Percentiles rank a stretch among this genome's conserved stretches.
These are phyloP conservation scores for Aspergillus carbonarius DNA, from an alignment of 2,329 filamentous ascomycete genomes.

Conservation along the genomic window DNA sequence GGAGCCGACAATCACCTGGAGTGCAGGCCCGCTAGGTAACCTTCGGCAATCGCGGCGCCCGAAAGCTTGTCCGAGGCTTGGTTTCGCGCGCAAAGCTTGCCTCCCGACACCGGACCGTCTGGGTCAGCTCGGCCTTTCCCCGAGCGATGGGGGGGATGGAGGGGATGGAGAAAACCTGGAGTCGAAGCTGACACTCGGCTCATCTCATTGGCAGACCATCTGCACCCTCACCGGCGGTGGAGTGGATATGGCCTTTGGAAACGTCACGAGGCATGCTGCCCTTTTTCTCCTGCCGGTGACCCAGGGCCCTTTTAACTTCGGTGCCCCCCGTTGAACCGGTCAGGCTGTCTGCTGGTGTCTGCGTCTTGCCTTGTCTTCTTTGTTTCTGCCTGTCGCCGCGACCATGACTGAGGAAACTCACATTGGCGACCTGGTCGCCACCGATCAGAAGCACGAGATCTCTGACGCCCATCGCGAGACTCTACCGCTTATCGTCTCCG, in stretches of 20 bases:
- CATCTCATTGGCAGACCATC: background rate
- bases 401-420: background rate
- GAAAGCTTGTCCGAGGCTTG: slow-evolving; percentile 10
- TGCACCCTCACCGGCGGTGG: background rate
- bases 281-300: background rate
- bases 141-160: background rate
- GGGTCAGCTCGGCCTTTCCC: background rate
- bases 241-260: background rate
- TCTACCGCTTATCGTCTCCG: slow-evolving; percentile 18
- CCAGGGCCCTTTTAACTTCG: background rate
- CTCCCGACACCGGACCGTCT: background rate
- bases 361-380: background rate
- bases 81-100: background rate
- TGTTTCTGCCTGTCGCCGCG: background rate
- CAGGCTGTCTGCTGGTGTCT: background rate
- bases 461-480: slow-evolving; percentile 14
- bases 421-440: background rate
- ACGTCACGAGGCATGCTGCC: background rate
- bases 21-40: background rate
- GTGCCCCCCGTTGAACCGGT: background rate
- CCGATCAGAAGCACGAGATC: slow-evolving; percentile 15
- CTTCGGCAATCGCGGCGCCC: background rate
- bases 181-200: background rate
- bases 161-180: slow-evolving; percentile 4
- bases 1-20: background rate